Percentiles rank a stretch among this genome's conserved stretches.
phyloP scores from a whole-genome alignment of 192 early-diverging fungal genomes.

The Physocladia obscura region DNA sequence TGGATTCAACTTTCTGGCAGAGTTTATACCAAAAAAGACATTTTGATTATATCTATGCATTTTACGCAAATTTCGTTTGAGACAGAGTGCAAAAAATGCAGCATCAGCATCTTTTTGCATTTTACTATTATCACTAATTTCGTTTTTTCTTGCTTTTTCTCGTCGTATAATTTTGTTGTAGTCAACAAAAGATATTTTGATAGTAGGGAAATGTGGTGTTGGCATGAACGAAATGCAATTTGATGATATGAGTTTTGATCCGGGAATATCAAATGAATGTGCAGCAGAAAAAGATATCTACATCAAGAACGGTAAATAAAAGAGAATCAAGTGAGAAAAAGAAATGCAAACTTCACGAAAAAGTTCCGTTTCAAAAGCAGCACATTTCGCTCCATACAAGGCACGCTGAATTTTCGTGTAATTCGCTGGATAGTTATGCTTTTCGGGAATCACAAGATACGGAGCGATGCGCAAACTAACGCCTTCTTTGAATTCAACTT shows the following conservation, averaged over 20 bases:
- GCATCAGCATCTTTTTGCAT: neutral
- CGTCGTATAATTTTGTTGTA: neutral
- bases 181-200: neutral
- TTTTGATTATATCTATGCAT: neutral
- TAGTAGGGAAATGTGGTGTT: neutral
- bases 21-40: neutral
- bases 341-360: neutral
- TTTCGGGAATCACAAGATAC: neutral
- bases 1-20: too few relatives aligned
- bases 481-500: neutral
- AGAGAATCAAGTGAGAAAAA: neutral
- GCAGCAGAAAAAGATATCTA: neutral
- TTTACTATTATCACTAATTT: neutral
- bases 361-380: slow-evolving; percentile 21
- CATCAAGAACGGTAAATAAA: neutral
- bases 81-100: neutral
- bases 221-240: neutral
- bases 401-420: slow-evolving; percentile 18
- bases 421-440: neutral
- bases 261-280: neutral
- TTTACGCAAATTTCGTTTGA: neutral
- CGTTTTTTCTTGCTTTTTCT: neutral
- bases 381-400: neutral
- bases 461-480: neutral
- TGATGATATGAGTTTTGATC: neutral